A percentile compares a stretch with the other conserved stretches of the same genome.
These are phyloP conservation scores for Dendrobium nobile DNA, from an alignment of 106 monocot genomes.

Conservation along the genomic window DNA sequence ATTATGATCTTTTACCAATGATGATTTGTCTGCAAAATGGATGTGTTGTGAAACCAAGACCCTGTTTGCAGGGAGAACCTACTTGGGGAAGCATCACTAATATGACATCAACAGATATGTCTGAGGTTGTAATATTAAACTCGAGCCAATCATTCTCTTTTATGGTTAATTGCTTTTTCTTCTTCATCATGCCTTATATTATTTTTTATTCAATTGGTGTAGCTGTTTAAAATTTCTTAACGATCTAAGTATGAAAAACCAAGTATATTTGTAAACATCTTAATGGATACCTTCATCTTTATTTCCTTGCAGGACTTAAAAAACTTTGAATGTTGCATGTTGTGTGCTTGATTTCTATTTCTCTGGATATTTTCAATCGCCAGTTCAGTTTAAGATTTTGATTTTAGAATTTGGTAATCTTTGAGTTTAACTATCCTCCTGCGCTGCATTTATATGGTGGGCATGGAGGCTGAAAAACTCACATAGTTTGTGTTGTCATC, in stretches of 20 bases:
- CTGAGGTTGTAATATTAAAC: neutral
- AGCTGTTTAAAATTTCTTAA: neutral
- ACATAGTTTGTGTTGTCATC: neutral
- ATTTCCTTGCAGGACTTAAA: neutral
- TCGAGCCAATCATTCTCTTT: neutral
- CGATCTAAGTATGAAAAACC: too few species aligned
- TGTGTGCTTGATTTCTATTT: too few species aligned
- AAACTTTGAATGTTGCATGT: neutral
- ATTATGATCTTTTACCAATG: neutral
- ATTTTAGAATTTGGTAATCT: neutral
- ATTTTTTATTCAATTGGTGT: neutral
- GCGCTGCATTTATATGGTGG: neutral
- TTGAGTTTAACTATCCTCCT: constrained; percentile 10
- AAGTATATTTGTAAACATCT: neutral
- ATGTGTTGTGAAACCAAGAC: constrained; percentile 26
- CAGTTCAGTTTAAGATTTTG: neutral
- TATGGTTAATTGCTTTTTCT: neutral
- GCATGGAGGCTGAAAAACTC: constrained; percentile 10
- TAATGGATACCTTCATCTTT: neutral
- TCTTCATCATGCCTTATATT: neutral
- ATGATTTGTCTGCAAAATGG: constrained; percentile 34
- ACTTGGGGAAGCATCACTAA: neutral
- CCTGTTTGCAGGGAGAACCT: constrained; percentile 23
- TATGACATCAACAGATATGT: neutral
- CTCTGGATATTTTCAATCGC: neutral